A percentile compares a stretch with the other conserved stretches of the same genome.
Conservation (phyloP, 163 green algal genomes). For the Prototheca cutis region DNA sequence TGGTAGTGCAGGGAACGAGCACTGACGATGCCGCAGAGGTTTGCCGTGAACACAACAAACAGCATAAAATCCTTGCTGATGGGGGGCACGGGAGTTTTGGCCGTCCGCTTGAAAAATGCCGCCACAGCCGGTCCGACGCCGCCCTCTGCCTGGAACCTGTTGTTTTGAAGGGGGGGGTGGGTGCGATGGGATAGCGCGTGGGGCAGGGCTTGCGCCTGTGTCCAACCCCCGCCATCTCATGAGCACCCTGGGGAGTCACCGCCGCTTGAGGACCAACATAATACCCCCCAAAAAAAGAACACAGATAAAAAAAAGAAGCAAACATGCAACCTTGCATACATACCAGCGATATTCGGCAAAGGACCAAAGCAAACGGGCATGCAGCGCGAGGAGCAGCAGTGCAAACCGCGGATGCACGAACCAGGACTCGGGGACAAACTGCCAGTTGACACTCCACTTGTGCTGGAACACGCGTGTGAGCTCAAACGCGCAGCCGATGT, state of each 20-base stretch:
- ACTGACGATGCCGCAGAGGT: conserved; percentile 68
- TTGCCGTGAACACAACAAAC: conserved; percentile 50
- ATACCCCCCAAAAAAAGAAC: too few relatives aligned
- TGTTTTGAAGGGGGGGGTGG: background rate
- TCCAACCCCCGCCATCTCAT: too few relatives aligned
- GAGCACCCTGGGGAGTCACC: too few relatives aligned
- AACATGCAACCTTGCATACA: background rate
- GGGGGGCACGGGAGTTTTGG: background rate
- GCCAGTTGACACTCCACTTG: conserved; percentile 70
- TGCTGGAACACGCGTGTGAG: conserved; percentile 52
- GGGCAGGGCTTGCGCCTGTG: too few relatives aligned
- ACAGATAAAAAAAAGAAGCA: too few relatives aligned
- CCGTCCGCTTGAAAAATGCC: background rate
- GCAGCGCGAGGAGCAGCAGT: conserved; percentile 39
- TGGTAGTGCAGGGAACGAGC: conserved; percentile 79
- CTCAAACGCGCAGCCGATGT: conserved; percentile 67
- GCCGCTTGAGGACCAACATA: too few relatives aligned
- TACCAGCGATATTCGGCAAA: conserved; percentile 48
- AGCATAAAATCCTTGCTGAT: conserved; percentile 16
- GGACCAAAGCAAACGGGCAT: conserved; percentile 49
- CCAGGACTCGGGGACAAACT: conserved; percentile 60
- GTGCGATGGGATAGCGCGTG: too few relatives aligned
- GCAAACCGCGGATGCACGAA: conserved; percentile 61
- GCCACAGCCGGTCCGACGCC: background rate
- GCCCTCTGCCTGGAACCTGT: conserved; percentile 9